Conservation (phyloP, 768 basidiomycete genomes). For the Boletellus sp. region DNA sequence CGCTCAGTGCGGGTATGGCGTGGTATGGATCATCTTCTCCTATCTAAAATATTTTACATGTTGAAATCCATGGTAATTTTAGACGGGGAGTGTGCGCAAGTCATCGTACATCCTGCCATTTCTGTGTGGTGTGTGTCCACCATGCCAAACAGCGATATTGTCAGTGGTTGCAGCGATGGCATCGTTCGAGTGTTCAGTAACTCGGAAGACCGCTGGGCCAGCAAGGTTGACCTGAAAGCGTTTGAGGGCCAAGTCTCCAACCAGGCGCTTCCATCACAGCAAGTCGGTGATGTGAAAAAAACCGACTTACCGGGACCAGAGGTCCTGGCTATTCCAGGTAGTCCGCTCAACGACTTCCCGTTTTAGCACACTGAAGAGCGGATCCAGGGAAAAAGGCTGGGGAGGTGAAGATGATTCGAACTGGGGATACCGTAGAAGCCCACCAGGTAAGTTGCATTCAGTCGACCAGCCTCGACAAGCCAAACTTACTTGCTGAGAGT, state of each 20-base stretch:
- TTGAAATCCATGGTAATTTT: constrained; percentile 5
- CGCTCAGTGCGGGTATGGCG: constrained; percentile 89
- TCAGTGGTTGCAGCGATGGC: constrained; percentile 88
- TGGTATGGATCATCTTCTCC: constrained; percentile 43
- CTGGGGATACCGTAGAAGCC: constrained; percentile 78
- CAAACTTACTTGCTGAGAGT: constrained; percentile 46
- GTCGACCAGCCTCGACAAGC: neutral
- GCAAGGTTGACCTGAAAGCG: constrained; percentile 55
- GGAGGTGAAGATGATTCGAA: constrained; percentile 88
- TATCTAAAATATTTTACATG: neutral
- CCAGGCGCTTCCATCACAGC: constrained; percentile 78
- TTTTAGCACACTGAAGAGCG: constrained; percentile 4
- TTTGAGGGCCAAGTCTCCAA: constrained; percentile 75
- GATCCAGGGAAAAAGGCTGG: constrained; percentile 83
- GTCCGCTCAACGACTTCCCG: neutral
- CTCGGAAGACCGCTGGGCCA: constrained; percentile 69
- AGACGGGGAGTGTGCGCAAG: constrained; percentile 89
- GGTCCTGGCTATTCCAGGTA: constrained; percentile 69
- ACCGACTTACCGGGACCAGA: constrained; percentile 86
- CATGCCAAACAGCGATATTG: constrained; percentile 88
- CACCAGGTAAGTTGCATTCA: constrained; percentile 62
- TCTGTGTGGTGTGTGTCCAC: constrained; percentile 95
- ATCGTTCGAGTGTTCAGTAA: constrained; percentile 82
- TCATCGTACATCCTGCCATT: constrained; percentile 88
- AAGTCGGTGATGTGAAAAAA: constrained; percentile 92